A percentile compares a stretch with the other conserved stretches of the same genome.
Evolutionary conservation across 805 yeast genomes (phyloP).

Genomic region (Lachancea cidri): DNA sequence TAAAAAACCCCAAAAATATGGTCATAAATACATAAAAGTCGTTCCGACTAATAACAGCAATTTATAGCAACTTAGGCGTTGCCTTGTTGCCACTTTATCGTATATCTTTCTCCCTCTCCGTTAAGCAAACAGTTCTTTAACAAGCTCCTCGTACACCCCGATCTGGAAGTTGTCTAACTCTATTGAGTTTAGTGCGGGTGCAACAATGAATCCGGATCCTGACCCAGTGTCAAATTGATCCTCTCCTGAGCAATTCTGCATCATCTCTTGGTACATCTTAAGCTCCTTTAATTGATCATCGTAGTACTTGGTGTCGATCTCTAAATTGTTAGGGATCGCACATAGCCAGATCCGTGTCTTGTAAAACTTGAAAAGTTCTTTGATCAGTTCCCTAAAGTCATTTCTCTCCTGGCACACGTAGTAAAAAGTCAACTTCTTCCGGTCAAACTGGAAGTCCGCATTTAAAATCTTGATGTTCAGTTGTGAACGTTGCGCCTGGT

Average conservation of each 20-base stretch:
- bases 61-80: no score
- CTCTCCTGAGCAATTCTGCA: conserved; percentile 26
- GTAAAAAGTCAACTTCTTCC: conserved; percentile 70
- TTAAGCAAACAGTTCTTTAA: conserved; percentile 22
- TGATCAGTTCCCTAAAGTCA: conserved; percentile 68
- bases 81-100: conserved; percentile 1
- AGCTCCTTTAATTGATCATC: conserved; percentile 29
- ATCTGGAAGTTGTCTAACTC: conserved; percentile 34
- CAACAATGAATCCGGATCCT: conserved; percentile 14
- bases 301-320: conserved; percentile 29
- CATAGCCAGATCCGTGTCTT: conserved; percentile 82
- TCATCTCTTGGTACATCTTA: conserved; percentile 32
- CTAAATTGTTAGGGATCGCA: conserved; percentile 48
- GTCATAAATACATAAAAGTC: background rate
- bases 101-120: background rate
- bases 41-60: no score
- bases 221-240: conserved; percentile 18
- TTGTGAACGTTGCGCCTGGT: conserved; percentile 31
- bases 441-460: conserved; percentile 79
- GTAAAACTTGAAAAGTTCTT: conserved; percentile 68
- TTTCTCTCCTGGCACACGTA: conserved; percentile 59
- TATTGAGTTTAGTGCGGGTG: conserved; percentile 28
- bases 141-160: conserved; percentile 33
- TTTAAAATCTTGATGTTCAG: conserved; percentile 57
- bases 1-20: background rate